Base-by-base conservation (phyloP, 345 rosid genomes). In the Bruguiera parviflora region DNA sequence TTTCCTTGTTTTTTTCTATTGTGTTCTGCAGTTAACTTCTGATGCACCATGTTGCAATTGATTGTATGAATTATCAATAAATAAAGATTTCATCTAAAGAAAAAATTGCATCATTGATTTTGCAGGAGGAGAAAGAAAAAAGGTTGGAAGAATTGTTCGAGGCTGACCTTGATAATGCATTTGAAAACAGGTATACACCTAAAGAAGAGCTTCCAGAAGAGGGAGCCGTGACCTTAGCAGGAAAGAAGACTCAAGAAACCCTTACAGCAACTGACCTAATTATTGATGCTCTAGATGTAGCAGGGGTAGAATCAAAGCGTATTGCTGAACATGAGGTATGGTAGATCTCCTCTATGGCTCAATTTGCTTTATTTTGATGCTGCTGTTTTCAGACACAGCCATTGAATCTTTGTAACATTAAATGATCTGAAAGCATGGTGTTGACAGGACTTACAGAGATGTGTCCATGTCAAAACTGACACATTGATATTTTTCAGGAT, bases 71-170 rank as follows among this genome's bases (percentile, higher is more conserved):
- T 56, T 25, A 43, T 43, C 49, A 43, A 3, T 13, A 43, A 43
- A 43, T 43, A 43, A 43, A 43, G 5, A 13, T 43, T 11, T 43
- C 3, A 43, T 43, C 19, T 43, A 13, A 56, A 56, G 29, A 3
- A 56, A 10, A 52, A 63, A 11, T 43, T 43, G 20, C 56, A 19
- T 62, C 60, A 20, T 73, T 73, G 64, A 74, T 77, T 80, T 53
- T 75, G 76, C 88, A 95, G 98, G 99, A 95, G 78, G 99, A 95
- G 78, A 92, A 92, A 68, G 99, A 95, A 71, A 90, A 92, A 81
- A 90, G 94, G 78, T 69, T 95, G 79, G 98, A 95, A 75, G 91
- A 95, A 79, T 85, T 88, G 79, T 95, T 95, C 33, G 98, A 92
- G 83, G 78, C 95, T 76, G 97, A 92, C 80, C 73, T 84, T 74